Evolutionary conservation across 1,284 basidiomycete species (phyloP).

Genomic region (Boletus mariae): DNA sequence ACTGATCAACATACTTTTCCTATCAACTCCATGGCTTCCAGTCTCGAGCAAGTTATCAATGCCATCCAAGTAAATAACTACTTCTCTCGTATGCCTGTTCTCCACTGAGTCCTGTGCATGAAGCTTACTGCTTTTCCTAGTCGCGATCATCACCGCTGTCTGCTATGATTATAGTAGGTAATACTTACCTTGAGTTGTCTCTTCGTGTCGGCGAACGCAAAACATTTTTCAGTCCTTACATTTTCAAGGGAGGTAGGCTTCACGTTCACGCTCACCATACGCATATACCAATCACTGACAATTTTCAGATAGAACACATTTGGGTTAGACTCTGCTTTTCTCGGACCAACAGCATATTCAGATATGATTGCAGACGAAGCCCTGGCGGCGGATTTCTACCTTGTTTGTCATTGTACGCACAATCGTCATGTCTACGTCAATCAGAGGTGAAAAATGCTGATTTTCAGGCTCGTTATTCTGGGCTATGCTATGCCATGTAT

Average conservation of each 20-base stretch:
- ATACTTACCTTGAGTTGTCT: too few relatives aligned
- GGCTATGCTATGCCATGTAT: not conserved
- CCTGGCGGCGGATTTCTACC: not conserved
- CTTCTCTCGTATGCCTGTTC: not conserved
- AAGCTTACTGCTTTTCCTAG: not conserved
- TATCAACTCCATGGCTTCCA: too few relatives aligned
- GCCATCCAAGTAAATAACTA: not conserved
- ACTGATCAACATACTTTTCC: too few relatives aligned
- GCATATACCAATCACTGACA: not conserved
- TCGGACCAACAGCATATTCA: not conserved
- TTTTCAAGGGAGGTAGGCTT: not conserved
- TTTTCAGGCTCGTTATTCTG: not conserved
- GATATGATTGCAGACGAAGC: not conserved
- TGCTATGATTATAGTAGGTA: not conserved
- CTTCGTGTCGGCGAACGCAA: not conserved
- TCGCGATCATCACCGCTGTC: not conserved
- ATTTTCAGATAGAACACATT: conserved; percentile 1
- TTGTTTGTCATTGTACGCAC: not conserved
- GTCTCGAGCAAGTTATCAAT: not conserved
- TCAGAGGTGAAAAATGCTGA: not conserved
- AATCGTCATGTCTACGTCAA: not conserved
- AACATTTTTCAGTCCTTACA: not conserved
- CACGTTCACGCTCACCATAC: not conserved
- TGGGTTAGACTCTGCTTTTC: not conserved
- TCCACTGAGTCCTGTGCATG: not conserved